Conservation (phyloP, 768 basidiomycete genomes). For the Dioszegia hungarica region DNA sequence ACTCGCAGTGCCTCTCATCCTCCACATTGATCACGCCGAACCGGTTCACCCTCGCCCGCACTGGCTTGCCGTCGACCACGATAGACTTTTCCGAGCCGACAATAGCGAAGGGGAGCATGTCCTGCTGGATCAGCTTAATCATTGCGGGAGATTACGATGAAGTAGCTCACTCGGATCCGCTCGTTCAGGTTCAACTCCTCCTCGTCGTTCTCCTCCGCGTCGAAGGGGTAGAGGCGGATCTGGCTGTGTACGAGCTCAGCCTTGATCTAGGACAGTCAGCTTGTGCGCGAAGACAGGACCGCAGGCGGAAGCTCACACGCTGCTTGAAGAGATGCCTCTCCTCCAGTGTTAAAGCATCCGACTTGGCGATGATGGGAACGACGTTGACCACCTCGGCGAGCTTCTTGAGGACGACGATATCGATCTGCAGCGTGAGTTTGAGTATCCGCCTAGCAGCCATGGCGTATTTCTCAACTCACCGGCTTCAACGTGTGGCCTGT, state of each 20-base stretch:
- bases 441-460: not conserved
- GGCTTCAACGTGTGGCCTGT: slow-evolving; percentile 96
- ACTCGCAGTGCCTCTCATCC: slow-evolving; percentile 95
- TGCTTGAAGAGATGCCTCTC: slow-evolving; percentile 90
- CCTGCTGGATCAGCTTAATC: slow-evolving; percentile 53
- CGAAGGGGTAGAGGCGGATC: slow-evolving; percentile 94
- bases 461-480: slow-evolving; percentile 19
- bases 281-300: not conserved
- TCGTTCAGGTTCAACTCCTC: slow-evolving; percentile 89
- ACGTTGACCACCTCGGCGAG: slow-evolving; percentile 98
- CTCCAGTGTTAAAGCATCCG: slow-evolving; percentile 86
- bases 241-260: slow-evolving; percentile 85
- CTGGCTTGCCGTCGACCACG: slow-evolving; percentile 89
- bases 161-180: slow-evolving; percentile 67
- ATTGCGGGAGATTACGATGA: not conserved
- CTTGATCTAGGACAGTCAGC: slow-evolving; percentile 62
- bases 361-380: slow-evolving; percentile 98
- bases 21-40: slow-evolving; percentile 99
- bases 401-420: slow-evolving; percentile 98
- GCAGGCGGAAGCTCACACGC: slow-evolving; percentile 58
- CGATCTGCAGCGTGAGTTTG: slow-evolving; percentile 55
- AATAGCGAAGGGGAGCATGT: slow-evolving; percentile 91
- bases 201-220: slow-evolving; percentile 89
- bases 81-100: slow-evolving; percentile 96
- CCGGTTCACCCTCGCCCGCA: slow-evolving; percentile 92